Base-by-base conservation (phyloP, 2,329 filamentous ascomycete genomes). In the Fusarium marasasianum region DNA sequence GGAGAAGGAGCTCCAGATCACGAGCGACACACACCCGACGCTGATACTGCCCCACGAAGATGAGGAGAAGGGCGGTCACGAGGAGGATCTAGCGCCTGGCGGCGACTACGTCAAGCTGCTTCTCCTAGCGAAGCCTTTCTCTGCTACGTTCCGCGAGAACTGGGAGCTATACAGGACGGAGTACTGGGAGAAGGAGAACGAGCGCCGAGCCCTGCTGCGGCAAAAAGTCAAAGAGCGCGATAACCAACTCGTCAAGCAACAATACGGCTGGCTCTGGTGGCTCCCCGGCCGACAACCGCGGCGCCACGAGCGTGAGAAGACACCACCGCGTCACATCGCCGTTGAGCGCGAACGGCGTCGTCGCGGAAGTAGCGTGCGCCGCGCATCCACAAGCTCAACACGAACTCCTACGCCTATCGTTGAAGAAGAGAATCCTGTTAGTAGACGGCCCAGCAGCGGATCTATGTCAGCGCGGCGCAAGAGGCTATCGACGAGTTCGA, bases 111-210 rank as follows among this genome's bases (percentile, higher is more conserved):
- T 99, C 77, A 96, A 97, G 82, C 88, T 99, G 2, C 86, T 98
- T 24, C 87, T 99, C 13, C 89, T 98, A 17, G 94, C 96, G 2
- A 99, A 99, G 81, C 95, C 95, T 1, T 99, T 99, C 80, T 97
- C 94, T 11, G 92, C 96, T 1, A 94, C 94, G 53, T 99, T 99
- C 79, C 90, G 96, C 26, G 95, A 98, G 81, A 97, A 98, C 74
- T 99, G 96, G 96, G 96, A 99, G 80, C 87, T 96, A 22, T 99
- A 97, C 83, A 90, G 96, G 60, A 91, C 92, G 40, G 95, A 98
- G 69, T 99, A 98, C 83, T 99, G 96, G 96, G 96, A 98, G 77
- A 92, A 92, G 70, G 96, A 99, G 82, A 99, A 99, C 80, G 94
- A 97, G 81, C 91, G 96, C 5, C 91, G 96, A 18, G 89, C 92